A percentile compares a stretch with the other conserved stretches of the same genome.
These are phyloP conservation scores for Cytospora paraplurivora DNA, from an alignment of 2,329 filamentous ascomycete species.

Conservation along the genomic window DNA sequence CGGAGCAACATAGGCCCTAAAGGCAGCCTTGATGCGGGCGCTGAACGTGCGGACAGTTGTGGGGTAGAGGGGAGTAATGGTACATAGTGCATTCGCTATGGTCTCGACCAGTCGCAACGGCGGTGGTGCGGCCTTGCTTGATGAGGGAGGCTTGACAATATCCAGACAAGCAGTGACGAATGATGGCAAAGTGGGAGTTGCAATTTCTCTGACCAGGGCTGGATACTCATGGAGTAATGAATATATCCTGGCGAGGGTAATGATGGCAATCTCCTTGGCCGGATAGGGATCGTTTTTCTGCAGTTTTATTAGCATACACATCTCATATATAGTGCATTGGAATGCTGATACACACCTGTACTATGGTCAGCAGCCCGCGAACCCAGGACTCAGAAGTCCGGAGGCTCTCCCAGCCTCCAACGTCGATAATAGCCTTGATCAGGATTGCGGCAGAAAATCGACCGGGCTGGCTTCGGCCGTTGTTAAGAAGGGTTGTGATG, in stretches of 20 bases:
- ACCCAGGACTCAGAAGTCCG: conserved; percentile 76
- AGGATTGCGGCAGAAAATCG: conserved; percentile 78
- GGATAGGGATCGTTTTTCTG: conserved; percentile 77
- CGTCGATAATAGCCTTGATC: conserved; percentile 79
- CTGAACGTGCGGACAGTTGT: conserved; percentile 79
- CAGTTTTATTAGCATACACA: conserved; percentile 30
- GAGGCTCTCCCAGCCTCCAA: conserved; percentile 81
- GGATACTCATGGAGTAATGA: conserved; percentile 78
- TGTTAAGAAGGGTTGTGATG: conserved; percentile 72
- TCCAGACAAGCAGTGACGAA: conserved; percentile 76
- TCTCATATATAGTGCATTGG: neutral
- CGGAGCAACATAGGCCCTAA: conserved; percentile 64
- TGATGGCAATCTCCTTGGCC: conserved; percentile 74
- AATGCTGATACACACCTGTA: conserved; percentile 57
- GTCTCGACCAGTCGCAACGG: conserved; percentile 61
- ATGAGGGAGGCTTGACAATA: conserved; percentile 53
- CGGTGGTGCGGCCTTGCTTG: conserved; percentile 43
- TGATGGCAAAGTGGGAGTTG: conserved; percentile 74
- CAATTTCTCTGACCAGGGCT: conserved; percentile 83
- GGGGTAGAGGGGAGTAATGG: conserved; percentile 77
- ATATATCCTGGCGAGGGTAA: conserved; percentile 82
- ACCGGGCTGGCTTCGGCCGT: conserved; percentile 71
- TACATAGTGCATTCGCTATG: conserved; percentile 70
- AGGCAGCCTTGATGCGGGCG: conserved; percentile 65
- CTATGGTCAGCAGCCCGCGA: conserved; percentile 69